Base-by-base conservation (phyloP, 2,329 filamentous ascomycete species). In the Daldinia sp. region DNA sequence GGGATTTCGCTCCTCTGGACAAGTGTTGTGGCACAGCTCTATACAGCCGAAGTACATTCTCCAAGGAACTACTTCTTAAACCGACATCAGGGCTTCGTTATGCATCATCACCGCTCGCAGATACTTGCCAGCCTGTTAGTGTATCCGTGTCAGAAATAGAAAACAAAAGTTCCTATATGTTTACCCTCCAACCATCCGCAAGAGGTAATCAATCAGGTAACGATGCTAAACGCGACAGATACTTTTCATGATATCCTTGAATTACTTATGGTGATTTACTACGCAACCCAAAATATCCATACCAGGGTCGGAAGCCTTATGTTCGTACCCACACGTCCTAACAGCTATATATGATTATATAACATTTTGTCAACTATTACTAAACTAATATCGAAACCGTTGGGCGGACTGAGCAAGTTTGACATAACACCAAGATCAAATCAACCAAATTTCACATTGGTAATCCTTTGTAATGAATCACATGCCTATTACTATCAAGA, bases 1-100 rank as follows among this genome's bases (percentile, higher is more conserved):
- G n/a, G 46, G 46, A 51, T 51, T 51, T 51, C 26, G 15, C 26
- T 51, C 46, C 46, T 51, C 46, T 51, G 4, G 26, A 51, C 6
- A 33, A 7, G 26, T 33, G 26, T 51, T 30, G 26, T 15, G 46
- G 46, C 26, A 10, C 28, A 51, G 46, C 26, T 26, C 46, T 51
- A 18, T 13, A 48, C 23, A 13, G 12, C 23, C 28, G 13, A 18
- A 26, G 44, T n/a, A 28, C 26, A 46, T 26, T 9, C 26, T n/a
- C 18, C 26, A 28, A 18, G 26, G 15, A 7, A 35, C 33, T 35
- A 35, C 33, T 6, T 35, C 33, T 35, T 35, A 35, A 35, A 35
- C 33, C 33, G 33, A 10, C 33, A 35, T 35, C 7, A 35, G 33
- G 33, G 33, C 33, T 6, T 35, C 33, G 7, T 10, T 35, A 35